Conservation (phyloP, 2,329 filamentous ascomycete species). For the Juglanconis sp. region DNA sequence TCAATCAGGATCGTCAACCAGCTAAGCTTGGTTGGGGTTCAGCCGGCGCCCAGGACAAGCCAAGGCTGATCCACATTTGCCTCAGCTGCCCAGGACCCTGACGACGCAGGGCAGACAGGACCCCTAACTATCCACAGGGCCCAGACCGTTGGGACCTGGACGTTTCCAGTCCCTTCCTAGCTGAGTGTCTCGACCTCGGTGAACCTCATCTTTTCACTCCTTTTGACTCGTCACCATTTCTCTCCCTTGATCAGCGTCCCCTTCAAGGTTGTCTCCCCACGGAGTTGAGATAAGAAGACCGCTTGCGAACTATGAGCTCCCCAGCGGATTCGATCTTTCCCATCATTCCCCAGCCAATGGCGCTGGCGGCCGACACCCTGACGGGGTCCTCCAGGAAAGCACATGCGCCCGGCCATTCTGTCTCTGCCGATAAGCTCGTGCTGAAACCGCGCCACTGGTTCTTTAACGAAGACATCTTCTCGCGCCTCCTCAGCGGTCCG, state of each 20-base stretch:
- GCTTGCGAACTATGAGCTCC: slow-evolving; percentile 8
- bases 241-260: not conserved
- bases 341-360: slow-evolving; percentile 16
- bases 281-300: too few relatives aligned
- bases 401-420: not conserved
- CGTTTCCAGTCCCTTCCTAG: not conserved
- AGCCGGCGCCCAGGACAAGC: not conserved
- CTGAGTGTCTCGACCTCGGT: not conserved
- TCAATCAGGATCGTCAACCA: not conserved
- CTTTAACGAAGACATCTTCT: slow-evolving; percentile 15
- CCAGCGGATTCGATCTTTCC: slow-evolving; percentile 5
- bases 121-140: not conserved
- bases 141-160: not conserved
- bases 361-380: slow-evolving; percentile 14
- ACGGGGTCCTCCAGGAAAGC: slow-evolving; percentile 1
- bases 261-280: not conserved
- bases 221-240: not conserved
- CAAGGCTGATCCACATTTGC: not conserved
- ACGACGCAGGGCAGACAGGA: not conserved
- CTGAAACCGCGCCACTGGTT: slow-evolving; percentile 1
- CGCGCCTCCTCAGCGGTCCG: slow-evolving; percentile 4
- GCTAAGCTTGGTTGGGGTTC: not conserved
- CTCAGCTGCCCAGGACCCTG: not conserved
- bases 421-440: not conserved
- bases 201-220: not conserved